These are phyloP conservation scores for Kuraishia capsulata DNA, from an alignment of 805 yeast species.

Conservation along the genomic window DNA sequence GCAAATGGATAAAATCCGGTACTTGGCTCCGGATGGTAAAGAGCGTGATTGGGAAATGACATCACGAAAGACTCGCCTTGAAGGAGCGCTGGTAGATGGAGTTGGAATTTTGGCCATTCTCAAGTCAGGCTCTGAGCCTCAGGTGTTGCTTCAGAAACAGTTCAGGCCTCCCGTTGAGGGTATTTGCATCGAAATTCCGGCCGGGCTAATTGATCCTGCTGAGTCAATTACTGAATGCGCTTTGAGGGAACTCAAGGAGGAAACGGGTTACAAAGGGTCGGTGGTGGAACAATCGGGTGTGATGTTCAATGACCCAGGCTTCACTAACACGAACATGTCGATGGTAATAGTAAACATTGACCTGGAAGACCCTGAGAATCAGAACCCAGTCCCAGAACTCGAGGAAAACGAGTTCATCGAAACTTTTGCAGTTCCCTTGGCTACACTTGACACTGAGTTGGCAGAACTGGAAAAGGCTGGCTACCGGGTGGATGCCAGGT, in stretches of 20 bases:
- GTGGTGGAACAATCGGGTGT: conserved; percentile 22
- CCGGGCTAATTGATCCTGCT: conserved; percentile 83
- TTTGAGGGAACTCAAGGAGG: conserved; percentile 79
- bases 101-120: conserved; percentile 82
- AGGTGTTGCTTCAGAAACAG: conserved; percentile 69
- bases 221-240: conserved; percentile 79
- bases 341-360: conserved; percentile 77
- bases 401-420: conserved; percentile 94
- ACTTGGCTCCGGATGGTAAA: conserved; percentile 63
- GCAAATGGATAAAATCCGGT: conserved; percentile 54
- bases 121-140: conserved; percentile 31
- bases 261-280: conserved; percentile 83
- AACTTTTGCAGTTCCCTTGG: conserved; percentile 66
- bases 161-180: conserved; percentile 89
- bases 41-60: conserved; percentile 88
- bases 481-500: conserved; percentile 75
- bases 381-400: conserved; percentile 60
- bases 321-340: conserved; percentile 80
- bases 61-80: conserved; percentile 63
- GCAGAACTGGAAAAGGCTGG: conserved; percentile 50
- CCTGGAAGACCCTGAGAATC: conserved; percentile 52
- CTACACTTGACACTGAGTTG: conserved; percentile 45
- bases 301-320: conserved; percentile 51
- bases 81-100: conserved; percentile 64
- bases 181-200: conserved; percentile 89